Conservation (phyloP, 805 yeast species). For the Metschnikowia sp. region DNA sequence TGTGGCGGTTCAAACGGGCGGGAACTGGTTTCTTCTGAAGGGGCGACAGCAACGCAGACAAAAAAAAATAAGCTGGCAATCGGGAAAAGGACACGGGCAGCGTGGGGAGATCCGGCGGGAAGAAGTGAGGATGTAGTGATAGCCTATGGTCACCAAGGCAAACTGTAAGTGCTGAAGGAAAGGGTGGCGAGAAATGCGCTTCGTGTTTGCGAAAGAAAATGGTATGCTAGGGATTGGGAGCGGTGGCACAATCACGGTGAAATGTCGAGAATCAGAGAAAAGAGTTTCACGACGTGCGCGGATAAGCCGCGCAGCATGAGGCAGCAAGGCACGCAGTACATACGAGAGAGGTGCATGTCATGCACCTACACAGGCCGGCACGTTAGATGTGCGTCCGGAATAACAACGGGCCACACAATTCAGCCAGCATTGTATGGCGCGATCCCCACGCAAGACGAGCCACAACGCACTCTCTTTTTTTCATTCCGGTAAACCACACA, state of each 20-base stretch:
- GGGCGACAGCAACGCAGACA: constrained; percentile 4
- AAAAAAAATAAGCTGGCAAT: neutral
- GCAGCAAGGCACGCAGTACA: constrained; percentile 9
- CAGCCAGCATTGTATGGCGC: too few relatives aligned
- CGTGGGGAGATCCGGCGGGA: neutral
- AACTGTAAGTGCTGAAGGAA: neutral
- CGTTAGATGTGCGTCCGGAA: constrained; percentile 6
- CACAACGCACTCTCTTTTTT: too few relatives aligned
- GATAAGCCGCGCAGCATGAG: constrained; percentile 9
- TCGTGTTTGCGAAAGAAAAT: constrained; percentile 3
- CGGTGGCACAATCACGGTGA: constrained; percentile 7
- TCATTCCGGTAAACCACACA: too few relatives aligned
- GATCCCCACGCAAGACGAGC: too few relatives aligned
- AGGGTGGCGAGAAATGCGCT: neutral
- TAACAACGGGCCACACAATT: neutral
- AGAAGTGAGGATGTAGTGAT: neutral
- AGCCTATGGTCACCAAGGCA: neutral
- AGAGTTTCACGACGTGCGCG: constrained; percentile 13
- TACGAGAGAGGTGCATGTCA: constrained; percentile 7
- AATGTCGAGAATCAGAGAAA: constrained; percentile 10
- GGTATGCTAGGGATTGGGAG: neutral
- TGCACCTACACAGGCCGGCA: constrained; percentile 5
- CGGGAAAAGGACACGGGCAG: neutral
- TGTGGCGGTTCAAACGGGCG: too few relatives aligned
- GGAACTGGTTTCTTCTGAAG: neutral